Evolutionary conservation across 148 eudicot species (phyloP), one percentile per base, ranked within the genome.

Genomic region (Arbutus unedo): DNA sequence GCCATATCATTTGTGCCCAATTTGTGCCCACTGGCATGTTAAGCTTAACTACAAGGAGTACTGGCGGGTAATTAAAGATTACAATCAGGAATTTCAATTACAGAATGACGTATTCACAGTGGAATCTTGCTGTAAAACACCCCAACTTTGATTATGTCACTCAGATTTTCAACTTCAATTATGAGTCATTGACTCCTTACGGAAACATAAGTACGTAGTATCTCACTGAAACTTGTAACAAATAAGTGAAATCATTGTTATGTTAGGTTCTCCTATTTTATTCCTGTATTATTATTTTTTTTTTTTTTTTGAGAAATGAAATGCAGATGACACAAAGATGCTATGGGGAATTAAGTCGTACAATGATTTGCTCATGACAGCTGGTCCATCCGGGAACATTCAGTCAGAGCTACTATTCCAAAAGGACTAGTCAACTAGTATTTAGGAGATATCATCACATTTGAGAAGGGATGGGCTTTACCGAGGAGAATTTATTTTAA

Each of bases 1-100:
- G 60, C 50, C 95, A 92, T 76, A 92, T 92, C 95, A 92, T 76
- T 91, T 92, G 93, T 92, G 93, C 79, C 93, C 95, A 1, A 90
- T 92, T 49, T 87, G 93, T 57, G 88, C 91, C 54, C 95, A 92
- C 79, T 91, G 93, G 95, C 95, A 92, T 67, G 89, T 91, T 56
- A 91, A 91, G 82, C 85, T 87, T 67, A 92, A 90, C 86, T 92
- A 92, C 89, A 91, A 90, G 84, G 90, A 86, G 10, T 91, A 92
- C 84, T 92, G 95, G 95, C 89, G 93, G 25, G 92, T 91, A 19
- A n/a, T n/a, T n/a, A n/a, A 92, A 92, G 82, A 85, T 92, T 44
- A 86, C 93, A 7, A 83, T 92, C 57, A 89, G 92, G 41, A 92
- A 92, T 81, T 91, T 90, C 77, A 92, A 92, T 81, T 93, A 93